A percentile compares a stretch with the other conserved stretches of the same genome.
Evolutionary conservation across 2,329 filamentous ascomycete genomes (phyloP).

Genomic region (Pseudogymnoascus sp.): DNA sequence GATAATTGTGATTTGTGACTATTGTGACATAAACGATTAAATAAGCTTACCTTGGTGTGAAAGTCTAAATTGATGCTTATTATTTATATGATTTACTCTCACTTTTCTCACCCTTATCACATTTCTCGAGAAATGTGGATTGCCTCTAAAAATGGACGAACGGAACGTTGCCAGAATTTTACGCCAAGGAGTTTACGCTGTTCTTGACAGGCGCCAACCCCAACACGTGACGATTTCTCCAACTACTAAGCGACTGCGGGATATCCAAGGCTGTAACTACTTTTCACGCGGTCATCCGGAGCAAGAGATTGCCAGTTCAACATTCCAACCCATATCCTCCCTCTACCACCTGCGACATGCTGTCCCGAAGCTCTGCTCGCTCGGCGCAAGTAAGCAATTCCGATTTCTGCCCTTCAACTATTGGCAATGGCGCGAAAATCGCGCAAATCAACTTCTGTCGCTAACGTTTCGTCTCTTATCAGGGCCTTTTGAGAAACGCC

Average conservation of each 20-base stretch:
- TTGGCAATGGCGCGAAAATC: slow-evolving; percentile 20
- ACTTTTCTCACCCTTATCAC: not conserved
- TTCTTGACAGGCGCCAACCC: not conserved
- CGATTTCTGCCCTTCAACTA: not conserved
- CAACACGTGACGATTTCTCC: not conserved
- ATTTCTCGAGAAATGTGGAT: not conserved
- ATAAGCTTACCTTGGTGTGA: not conserved
- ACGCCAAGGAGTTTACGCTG: not conserved
- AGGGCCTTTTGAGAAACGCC: slow-evolving; percentile 28
- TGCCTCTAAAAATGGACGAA: not conserved
- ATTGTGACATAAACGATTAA: not conserved
- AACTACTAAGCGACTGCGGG: slow-evolving; percentile 2
- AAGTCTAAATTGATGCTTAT: not conserved
- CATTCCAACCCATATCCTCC: slow-evolving; percentile 20
- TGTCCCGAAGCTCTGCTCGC: slow-evolving; percentile 26
- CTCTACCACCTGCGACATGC: slow-evolving; percentile 20
- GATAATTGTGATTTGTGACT: not conserved
- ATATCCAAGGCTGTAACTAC: slow-evolving; percentile 5
- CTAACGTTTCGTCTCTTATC: slow-evolving; percentile 20
- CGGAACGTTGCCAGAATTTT: not conserved
- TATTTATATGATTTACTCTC: not conserved
- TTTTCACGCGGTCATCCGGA: slow-evolving; percentile 4
- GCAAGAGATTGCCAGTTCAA: slow-evolving; percentile 8
- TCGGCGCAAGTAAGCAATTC: slow-evolving; percentile 37
- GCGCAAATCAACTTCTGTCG: slow-evolving; percentile 7